Conservation (phyloP, 768 basidiomycete genomes). For the Naganishia randhawae region DNA sequence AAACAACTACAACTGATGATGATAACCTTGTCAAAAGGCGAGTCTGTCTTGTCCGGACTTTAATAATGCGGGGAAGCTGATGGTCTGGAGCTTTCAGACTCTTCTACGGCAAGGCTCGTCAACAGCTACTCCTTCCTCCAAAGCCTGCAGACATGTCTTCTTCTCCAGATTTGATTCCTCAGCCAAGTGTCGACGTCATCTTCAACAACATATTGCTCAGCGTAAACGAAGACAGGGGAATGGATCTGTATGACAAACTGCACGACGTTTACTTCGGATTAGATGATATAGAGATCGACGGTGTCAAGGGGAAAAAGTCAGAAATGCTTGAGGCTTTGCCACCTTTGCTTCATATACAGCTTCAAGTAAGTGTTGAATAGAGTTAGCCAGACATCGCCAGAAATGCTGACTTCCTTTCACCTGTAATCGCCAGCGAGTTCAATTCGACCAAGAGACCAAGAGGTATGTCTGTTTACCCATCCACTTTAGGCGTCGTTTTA, state of each 20-base stretch:
- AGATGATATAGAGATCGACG: constrained; percentile 80
- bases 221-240: constrained; percentile 72
- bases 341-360: constrained; percentile 86
- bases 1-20: constrained; percentile 30
- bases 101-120: constrained; percentile 85
- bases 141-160: constrained; percentile 7
- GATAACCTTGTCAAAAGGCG: constrained; percentile 77
- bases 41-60: constrained; percentile 7
- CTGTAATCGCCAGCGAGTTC: constrained; percentile 68
- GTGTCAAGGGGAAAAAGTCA: constrained; percentile 73
- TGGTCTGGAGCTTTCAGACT: constrained; percentile 53
- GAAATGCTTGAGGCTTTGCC: constrained; percentile 78
- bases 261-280: constrained; percentile 74
- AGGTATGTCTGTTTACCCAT: neutral
- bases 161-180: constrained; percentile 48
- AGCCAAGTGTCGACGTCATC: constrained; percentile 70
- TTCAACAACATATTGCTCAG: constrained; percentile 94
- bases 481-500: neutral
- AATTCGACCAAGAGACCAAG: constrained; percentile 50
- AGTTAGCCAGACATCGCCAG: neutral
- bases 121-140: constrained; percentile 52
- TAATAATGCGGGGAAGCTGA: neutral
- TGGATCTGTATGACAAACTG: constrained; percentile 90
- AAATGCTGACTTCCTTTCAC: constrained; percentile 22
- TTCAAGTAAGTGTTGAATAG: constrained; percentile 64